Evolutionary conservation across 805 yeast genomes (phyloP).

Genomic region (Candida loeiensis): DNA sequence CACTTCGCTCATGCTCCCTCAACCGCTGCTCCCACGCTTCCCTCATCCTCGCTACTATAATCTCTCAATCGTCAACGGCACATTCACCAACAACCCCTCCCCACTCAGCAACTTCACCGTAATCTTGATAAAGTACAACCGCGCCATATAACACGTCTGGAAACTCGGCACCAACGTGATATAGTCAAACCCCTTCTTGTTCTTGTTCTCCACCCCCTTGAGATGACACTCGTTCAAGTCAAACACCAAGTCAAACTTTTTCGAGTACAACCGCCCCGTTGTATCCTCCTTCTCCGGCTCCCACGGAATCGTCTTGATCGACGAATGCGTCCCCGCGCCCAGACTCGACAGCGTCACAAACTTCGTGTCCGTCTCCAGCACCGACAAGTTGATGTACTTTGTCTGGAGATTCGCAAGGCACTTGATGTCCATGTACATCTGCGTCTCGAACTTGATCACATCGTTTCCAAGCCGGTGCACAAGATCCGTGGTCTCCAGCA

Average conservation of each 20-base stretch:
- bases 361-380: slow-evolving; percentile 20
- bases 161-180: slow-evolving; percentile 38
- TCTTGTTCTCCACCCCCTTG: slow-evolving; percentile 22
- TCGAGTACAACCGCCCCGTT: slow-evolving; percentile 20
- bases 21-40: neutral
- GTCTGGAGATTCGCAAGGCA: slow-evolving; percentile 31
- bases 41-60: neutral
- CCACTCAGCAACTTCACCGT: slow-evolving; percentile 29
- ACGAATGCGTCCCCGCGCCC: slow-evolving; percentile 20
- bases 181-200: slow-evolving; percentile 22
- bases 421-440: slow-evolving; percentile 34
- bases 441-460: slow-evolving; percentile 31
- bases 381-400: slow-evolving; percentile 30
- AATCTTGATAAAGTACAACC: slow-evolving; percentile 35
- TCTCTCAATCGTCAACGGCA: slow-evolving; percentile 33
- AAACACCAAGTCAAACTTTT: slow-evolving; percentile 27
- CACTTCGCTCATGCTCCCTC: too few species aligned
- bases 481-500: slow-evolving; percentile 23
- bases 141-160: slow-evolving; percentile 34
- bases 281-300: slow-evolving; percentile 10
- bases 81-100: slow-evolving; percentile 28
- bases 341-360: slow-evolving; percentile 13
- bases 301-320: slow-evolving; percentile 31
- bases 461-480: slow-evolving; percentile 36
- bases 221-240: slow-evolving; percentile 27